Conservation (phyloP, 768 basidiomycete species). For the Leccinum broughii region DNA sequence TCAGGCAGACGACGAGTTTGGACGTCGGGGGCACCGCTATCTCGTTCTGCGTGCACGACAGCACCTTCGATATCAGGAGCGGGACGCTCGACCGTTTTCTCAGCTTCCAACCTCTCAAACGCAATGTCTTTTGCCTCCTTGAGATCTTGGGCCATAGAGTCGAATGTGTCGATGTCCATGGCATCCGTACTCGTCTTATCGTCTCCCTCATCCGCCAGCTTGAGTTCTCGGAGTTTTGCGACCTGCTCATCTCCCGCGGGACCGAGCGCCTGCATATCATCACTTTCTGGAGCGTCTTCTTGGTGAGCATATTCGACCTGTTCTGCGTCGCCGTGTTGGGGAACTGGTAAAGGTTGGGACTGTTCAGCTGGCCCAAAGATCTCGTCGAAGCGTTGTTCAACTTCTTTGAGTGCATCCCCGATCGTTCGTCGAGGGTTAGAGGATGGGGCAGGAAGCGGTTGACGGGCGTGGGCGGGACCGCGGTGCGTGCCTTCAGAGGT, state of each 20-base stretch:
- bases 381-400: slow-evolving; percentile 80
- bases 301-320: slow-evolving; percentile 70
- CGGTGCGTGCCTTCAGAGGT: slow-evolving; percentile 46
- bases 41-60: slow-evolving; percentile 38
- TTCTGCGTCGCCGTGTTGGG: slow-evolving; percentile 40
- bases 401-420: slow-evolving; percentile 81
- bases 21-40: slow-evolving; percentile 1
- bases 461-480: slow-evolving; percentile 42
- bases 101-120: slow-evolving; percentile 28
- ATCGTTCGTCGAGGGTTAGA: slow-evolving; percentile 72
- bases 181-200: slow-evolving; percentile 39
- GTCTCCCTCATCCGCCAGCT: slow-evolving; percentile 62
- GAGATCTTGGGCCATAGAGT: slow-evolving; percentile 17
- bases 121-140: slow-evolving; percentile 28
- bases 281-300: slow-evolving; percentile 61
- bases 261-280: slow-evolving; percentile 87
- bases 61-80: slow-evolving; percentile 46
- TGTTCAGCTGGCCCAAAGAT: slow-evolving; percentile 55
- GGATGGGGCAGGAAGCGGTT: slow-evolving; percentile 35
- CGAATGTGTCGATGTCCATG: slow-evolving; percentile 50
- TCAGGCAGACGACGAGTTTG: slow-evolving; percentile 24
- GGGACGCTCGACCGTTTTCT: slow-evolving; percentile 28
- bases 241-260: slow-evolving; percentile 82
- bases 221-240: slow-evolving; percentile 79
- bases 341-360: slow-evolving; percentile 31